A percentile compares a stretch with the other conserved stretches of the same genome.
phyloP scores from a whole-genome alignment of 805 yeast species.

The Ogataea thermomethanolica region DNA sequence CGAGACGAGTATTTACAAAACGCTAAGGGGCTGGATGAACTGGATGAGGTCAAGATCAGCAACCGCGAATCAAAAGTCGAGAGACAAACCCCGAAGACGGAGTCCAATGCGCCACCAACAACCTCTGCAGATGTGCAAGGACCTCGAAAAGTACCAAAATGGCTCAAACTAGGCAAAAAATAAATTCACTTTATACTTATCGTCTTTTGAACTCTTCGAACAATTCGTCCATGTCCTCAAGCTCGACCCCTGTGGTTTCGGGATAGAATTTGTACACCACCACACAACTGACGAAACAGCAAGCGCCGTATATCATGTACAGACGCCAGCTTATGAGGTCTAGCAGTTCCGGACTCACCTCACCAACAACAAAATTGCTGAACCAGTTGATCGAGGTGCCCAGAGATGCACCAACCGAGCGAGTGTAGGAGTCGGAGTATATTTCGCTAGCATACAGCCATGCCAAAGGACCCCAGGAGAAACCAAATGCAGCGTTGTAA shows the following conservation, averaged over 20 bases:
- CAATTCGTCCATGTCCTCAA: constrained; percentile 55
- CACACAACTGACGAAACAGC: constrained; percentile 46
- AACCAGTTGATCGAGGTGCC: constrained; percentile 91
- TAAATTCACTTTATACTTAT: constrained; percentile 2
- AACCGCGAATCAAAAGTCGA: not conserved
- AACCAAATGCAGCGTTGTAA: constrained; percentile 81
- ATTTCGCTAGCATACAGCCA: constrained; percentile 86
- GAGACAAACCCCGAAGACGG: not conserved
- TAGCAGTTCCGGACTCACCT: constrained; percentile 78
- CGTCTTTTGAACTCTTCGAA: constrained; percentile 29
- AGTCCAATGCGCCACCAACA: not conserved
- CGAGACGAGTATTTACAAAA: constrained; percentile 19
- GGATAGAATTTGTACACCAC: constrained; percentile 49
- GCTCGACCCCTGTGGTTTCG: constrained; percentile 50
- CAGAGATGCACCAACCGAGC: constrained; percentile 84
- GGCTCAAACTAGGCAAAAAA: constrained; percentile 33
- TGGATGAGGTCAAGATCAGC: constrained; percentile 26
- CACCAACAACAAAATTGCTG: constrained; percentile 87
- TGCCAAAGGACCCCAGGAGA: constrained; percentile 89
- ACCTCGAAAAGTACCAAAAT: constrained; percentile 30
- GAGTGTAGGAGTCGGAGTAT: constrained; percentile 63
- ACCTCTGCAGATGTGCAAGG: not conserved
- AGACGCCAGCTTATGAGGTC: constrained; percentile 74
- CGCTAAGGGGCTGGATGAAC: constrained; percentile 26
- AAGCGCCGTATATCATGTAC: constrained; percentile 72